phyloP scores from a whole-genome alignment of 208 protist species.

The Leishmania mexicana region DNA sequence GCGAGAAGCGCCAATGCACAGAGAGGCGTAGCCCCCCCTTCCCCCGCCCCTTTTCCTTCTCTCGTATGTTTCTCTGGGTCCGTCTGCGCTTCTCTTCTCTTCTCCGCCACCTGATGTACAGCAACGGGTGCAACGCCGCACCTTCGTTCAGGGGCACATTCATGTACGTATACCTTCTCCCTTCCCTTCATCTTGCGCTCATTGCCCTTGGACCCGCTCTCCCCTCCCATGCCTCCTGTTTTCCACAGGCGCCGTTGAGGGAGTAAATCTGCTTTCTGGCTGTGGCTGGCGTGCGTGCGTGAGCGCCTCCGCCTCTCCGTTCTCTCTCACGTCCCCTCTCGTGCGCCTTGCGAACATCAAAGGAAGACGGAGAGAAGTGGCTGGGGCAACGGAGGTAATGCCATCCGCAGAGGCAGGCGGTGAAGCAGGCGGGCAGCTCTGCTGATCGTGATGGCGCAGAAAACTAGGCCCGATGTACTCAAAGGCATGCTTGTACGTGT shows the following conservation, averaged over 20 bases:
- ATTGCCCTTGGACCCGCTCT: neutral
- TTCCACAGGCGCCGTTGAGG: neutral
- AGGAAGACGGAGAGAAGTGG: neutral
- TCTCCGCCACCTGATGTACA: constrained; percentile 2
- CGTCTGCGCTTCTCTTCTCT: too few species aligned
- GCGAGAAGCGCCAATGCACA: neutral
- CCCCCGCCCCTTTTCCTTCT: neutral
- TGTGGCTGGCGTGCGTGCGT: too few species aligned
- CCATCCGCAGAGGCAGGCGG: neutral
- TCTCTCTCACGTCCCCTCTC: neutral
- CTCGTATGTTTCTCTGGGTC: constrained; percentile 6
- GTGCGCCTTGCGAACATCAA: neutral
- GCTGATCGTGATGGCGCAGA: neutral
- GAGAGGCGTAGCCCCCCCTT: neutral
- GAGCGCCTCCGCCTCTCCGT: neutral
- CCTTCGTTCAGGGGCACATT: neutral
- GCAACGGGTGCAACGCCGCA: neutral
- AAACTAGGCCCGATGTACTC: neutral
- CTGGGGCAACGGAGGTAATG: neutral
- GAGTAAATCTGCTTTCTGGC: neutral
- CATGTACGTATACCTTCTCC: neutral
- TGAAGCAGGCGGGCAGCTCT: neutral
- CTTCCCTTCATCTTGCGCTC: neutral
- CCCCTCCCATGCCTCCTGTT: neutral
- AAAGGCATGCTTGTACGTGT: neutral